Evolutionary conservation across 2,329 filamentous ascomycete genomes (phyloP).

Genomic region (Talaromyces sp.): DNA sequence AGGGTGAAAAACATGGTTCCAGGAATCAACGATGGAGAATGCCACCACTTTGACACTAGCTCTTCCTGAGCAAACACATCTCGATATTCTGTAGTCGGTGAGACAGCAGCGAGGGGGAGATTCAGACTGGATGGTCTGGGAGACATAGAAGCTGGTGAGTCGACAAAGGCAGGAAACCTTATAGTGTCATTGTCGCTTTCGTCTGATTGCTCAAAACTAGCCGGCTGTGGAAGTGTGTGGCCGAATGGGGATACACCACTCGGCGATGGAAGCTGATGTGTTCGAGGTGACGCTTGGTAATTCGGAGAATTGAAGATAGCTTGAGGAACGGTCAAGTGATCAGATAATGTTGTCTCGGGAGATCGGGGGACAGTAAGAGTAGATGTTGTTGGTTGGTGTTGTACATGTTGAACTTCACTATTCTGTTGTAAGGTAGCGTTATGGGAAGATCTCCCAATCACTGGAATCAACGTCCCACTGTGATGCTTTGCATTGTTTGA

Average conservation of each 20-base stretch:
- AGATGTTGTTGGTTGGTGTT: slow-evolving; percentile 27
- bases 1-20: slow-evolving; percentile 68
- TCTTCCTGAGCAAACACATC: slow-evolving; percentile 41
- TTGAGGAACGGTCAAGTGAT: slow-evolving; percentile 44
- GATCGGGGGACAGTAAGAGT: slow-evolving; percentile 30
- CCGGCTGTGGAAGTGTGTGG: slow-evolving; percentile 17
- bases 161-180: slow-evolving; percentile 67
- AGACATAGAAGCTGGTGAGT: slow-evolving; percentile 32
- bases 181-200: slow-evolving; percentile 32
- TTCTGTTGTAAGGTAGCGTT: neutral
- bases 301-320: slow-evolving; percentile 39
- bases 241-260: slow-evolving; percentile 30
- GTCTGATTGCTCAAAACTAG: slow-evolving; percentile 14
- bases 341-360: slow-evolving; percentile 32
- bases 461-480: neutral
- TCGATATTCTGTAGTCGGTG: slow-evolving; percentile 14
- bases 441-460: neutral
- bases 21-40: slow-evolving; percentile 67
- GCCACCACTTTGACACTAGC: slow-evolving; percentile 70
- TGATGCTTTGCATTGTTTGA: neutral
- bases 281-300: slow-evolving; percentile 28
- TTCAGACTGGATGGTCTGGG: slow-evolving; percentile 1
- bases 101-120: neutral
- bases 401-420: neutral
- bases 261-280: slow-evolving; percentile 22